Evolutionary conservation across 176 grass and related monocot species (phyloP).

Genomic region (Zoysia japonica): DNA sequence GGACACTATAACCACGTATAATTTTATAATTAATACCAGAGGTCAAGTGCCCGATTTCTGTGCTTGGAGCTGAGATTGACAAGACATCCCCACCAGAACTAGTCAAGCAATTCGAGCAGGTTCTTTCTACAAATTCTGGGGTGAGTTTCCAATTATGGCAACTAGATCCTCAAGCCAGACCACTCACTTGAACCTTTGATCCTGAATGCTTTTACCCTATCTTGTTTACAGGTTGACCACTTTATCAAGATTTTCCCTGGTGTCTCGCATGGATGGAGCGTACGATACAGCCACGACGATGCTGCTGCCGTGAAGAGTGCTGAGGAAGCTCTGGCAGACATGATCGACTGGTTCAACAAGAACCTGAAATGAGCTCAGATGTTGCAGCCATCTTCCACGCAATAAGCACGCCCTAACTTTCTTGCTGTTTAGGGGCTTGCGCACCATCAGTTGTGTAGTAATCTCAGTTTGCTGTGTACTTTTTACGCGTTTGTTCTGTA

Average conservation of each 20-base stretch:
- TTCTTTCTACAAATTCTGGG: constrained; percentile 52
- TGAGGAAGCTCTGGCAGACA: constrained; percentile 55
- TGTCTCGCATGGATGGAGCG: constrained; percentile 63
- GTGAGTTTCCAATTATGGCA: constrained; percentile 46
- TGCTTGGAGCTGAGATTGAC: constrained; percentile 80
- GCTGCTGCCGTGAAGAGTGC: constrained; percentile 50
- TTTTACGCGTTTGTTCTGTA: no score
- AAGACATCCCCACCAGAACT: constrained; percentile 53
- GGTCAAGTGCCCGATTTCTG: constrained; percentile 61
- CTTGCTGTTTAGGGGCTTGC: no score
- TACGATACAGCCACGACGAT: constrained; percentile 53
- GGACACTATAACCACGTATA: neutral
- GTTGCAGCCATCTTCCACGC: neutral
- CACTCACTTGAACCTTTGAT: neutral
- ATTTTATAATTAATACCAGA: constrained; percentile 40
- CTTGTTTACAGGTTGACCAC: neutral
- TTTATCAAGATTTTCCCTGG: constrained; percentile 55
- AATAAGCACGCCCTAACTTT: neutral
- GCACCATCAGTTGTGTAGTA: no score
- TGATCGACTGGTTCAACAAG: constrained; percentile 64
- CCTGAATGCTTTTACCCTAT: neutral
- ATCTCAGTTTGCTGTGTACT: no score
- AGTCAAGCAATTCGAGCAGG: constrained; percentile 67
- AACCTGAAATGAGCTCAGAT: constrained; percentile 37
- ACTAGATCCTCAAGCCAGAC: neutral